Evolutionary conservation across 2,329 filamentous ascomycete genomes (phyloP), one percentile per base, ranked within the genome.

Genomic region (Aspergillus glaucus): DNA sequence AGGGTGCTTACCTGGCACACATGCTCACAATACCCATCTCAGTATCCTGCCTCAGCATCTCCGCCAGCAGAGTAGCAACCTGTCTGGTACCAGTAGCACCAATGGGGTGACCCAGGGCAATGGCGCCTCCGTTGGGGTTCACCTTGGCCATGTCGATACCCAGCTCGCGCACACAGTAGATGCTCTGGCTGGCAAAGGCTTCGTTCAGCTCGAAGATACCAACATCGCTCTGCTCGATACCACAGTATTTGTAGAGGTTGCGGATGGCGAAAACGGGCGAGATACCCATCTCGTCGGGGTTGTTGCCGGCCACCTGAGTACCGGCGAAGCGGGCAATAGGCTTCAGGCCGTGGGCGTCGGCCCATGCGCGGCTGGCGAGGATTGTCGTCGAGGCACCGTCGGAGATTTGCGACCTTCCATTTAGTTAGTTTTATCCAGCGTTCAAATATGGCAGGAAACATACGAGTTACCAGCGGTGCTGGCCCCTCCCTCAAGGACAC

Each of bases 241-340:
- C 82, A 75, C 84, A 81, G 72, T 91, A 85, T 61, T 73, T 72
- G 43, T 95, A 81, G 17, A 96, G 81, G 79, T 95, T 96, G 49
- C 78, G 79, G 50, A 83, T 79, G 26, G 79, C 79, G 57, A 79
- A 64, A n/a, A 70, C 64, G 9, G 71, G 71, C 7, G 68, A 68
- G 56, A 95, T 94, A 54, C 90, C 92, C 91, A 97, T 96, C 75
- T 96, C 91, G 56, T 92, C 81, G 6, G 91, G 92, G 0, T 91
- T 81, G 14, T 95, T 80, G 55, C 91, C 92, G 21, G 90, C 86
- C 30, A 94, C 83, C 9, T 90, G 95, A 40, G 89, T 87, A 58
- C 87, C 88, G 51, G 92, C 87, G 64, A 88, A 96, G 72, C 96
- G 95, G 72, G 84, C 92, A 52, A 96, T 65, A 69, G 96, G 89